phyloP scores from a whole-genome alignment of 2,329 filamentous ascomycete genomes.

The Ophiosphaerella korrae region DNA sequence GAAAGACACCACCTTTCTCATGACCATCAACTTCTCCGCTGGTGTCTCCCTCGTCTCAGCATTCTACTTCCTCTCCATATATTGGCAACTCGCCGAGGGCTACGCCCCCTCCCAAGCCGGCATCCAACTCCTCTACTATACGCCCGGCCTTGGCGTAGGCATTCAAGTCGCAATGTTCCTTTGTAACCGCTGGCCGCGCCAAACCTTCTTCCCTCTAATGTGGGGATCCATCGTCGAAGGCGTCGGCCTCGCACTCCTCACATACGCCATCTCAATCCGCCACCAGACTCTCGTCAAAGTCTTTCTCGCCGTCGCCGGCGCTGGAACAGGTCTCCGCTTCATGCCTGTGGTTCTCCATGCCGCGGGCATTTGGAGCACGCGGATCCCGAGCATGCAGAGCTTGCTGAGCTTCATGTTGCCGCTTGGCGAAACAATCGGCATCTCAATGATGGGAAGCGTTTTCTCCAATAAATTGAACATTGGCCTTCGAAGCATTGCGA shows the following conservation, averaged over 20 bases:
- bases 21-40: constrained; percentile 64
- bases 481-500: constrained; percentile 33
- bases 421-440: constrained; percentile 67
- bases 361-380: constrained; percentile 64
- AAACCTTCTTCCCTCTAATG: constrained; percentile 65
- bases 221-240: constrained; percentile 56
- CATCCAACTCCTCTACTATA: constrained; percentile 65
- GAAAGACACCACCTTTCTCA: constrained; percentile 65
- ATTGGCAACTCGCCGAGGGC: constrained; percentile 67
- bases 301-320: constrained; percentile 69
- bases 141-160: constrained; percentile 66
- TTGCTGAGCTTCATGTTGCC: constrained; percentile 65
- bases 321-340: constrained; percentile 67
- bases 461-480: constrained; percentile 64
- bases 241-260: constrained; percentile 63
- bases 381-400: constrained; percentile 64
- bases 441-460: constrained; percentile 71
- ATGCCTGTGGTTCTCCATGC: constrained; percentile 69
- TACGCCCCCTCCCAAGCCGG: constrained; percentile 52
- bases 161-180: constrained; percentile 63
- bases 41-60: constrained; percentile 62
- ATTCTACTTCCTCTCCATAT: constrained; percentile 72
- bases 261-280: constrained; percentile 60
- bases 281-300: constrained; percentile 61
- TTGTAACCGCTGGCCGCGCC: constrained; percentile 65